Evolutionary conservation across 139 green algal genomes (phyloP).

Genomic region (Desmodesmus armatus): DNA sequence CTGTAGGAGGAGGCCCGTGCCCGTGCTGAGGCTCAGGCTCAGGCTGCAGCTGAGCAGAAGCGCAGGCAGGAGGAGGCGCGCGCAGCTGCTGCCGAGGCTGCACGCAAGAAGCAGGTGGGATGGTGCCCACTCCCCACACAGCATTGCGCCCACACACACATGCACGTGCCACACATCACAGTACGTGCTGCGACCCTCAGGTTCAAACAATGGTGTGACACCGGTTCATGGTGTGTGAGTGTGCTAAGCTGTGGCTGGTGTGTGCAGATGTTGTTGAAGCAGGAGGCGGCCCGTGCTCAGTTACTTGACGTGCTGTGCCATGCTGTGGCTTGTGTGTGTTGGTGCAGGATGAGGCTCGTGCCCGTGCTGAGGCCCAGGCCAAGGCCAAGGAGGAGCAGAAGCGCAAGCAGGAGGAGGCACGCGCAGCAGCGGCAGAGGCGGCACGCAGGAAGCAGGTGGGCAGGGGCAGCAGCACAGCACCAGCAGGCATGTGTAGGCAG

Average conservation of each 20-base stretch:
- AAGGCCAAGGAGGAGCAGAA: slow-evolving; percentile 9
- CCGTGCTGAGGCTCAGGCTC: neutral
- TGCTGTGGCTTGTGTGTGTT: neutral
- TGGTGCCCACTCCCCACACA: too few species aligned
- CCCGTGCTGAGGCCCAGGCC: neutral
- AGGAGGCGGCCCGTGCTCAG: too few species aligned
- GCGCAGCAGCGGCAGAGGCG: slow-evolving; percentile 36
- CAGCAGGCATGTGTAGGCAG: too few species aligned
- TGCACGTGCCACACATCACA: too few species aligned
- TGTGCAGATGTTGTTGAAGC: neutral
- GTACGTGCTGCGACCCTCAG: too few species aligned
- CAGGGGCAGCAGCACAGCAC: too few species aligned
- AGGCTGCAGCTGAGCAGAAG: neutral
- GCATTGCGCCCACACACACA: too few species aligned
- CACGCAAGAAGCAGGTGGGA: slow-evolving; percentile 27
- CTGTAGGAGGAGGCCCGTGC: slow-evolving; percentile 37
- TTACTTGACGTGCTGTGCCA: neutral
- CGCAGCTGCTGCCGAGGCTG: slow-evolving; percentile 28
- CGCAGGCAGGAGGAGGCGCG: slow-evolving; percentile 18
- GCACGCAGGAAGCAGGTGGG: slow-evolving; percentile 22
- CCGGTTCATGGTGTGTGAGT: too few species aligned
- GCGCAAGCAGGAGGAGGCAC: too few species aligned
- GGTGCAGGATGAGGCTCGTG: slow-evolving; percentile 17
- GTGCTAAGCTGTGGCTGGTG: neutral
- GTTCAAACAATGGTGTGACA: too few species aligned